Evolutionary conservation across 1,284 basidiomycete genomes (phyloP).

Genomic region (Garcileccinum viscosum): DNA sequence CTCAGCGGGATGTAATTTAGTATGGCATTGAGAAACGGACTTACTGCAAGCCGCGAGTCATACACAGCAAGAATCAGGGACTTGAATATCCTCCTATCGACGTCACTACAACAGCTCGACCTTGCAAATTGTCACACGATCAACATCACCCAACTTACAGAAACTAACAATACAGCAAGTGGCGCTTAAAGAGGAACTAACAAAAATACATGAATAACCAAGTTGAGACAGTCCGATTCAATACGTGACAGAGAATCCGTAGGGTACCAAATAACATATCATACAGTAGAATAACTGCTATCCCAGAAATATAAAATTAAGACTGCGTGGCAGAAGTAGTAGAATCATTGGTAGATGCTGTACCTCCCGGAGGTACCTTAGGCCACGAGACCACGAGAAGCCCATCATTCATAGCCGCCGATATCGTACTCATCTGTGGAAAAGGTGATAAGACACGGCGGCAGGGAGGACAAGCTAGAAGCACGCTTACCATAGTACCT

Average conservation of each 20-base stretch:
- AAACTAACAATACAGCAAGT: conserved; percentile 11
- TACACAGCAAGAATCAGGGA: too few species aligned
- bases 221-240: conserved; percentile 3
- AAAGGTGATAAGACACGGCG: conserved; percentile 10
- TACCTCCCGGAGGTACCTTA: conserved; percentile 24
- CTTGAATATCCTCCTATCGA: background rate
- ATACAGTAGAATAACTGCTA: conserved; percentile 12
- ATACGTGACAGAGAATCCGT: background rate
- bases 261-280: conserved; percentile 28
- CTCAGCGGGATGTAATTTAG: background rate
- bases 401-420: conserved; percentile 42
- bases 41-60: background rate
- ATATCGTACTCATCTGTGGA: conserved; percentile 41
- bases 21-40: background rate
- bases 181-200: background rate
- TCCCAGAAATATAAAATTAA: conserved; percentile 16
- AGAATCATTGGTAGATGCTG: conserved; percentile 19
- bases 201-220: background rate
- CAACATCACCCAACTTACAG: background rate
- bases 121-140: background rate
- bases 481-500: conserved; percentile 37
- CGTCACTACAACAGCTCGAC: background rate
- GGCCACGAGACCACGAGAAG: conserved; percentile 39
- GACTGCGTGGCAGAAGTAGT: background rate
- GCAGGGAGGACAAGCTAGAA: conserved; percentile 7